phyloP scores from a whole-genome alignment of 768 basidiomycete genomes.

The Boletus sp. region DNA sequence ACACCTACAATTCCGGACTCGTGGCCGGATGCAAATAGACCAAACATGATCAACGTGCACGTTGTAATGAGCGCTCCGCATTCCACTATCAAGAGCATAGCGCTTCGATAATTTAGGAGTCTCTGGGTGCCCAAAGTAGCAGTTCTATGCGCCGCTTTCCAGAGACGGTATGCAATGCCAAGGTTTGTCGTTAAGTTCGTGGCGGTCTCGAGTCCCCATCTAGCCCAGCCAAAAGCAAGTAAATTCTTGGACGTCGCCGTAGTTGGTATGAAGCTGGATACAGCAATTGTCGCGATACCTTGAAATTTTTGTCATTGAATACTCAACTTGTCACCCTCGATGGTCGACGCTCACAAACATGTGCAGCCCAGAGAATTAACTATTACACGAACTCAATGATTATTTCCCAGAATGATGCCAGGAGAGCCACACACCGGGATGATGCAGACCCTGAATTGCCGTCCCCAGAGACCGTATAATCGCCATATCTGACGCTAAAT shows the following conservation, averaged over 20 bases:
- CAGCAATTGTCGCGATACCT: conserved; percentile 17
- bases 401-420: neutral
- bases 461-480: conserved; percentile 19
- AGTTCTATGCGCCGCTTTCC: conserved; percentile 3
- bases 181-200: conserved; percentile 17
- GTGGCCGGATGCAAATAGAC: conserved; percentile 12
- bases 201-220: conserved; percentile 18
- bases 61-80: conserved; percentile 22
- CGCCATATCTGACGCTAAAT: conserved; percentile 21
- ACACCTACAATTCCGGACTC: conserved; percentile 13
- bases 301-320: neutral
- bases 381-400: neutral
- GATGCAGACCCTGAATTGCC: conserved; percentile 6
- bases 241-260: conserved; percentile 5
- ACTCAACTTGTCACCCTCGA: neutral
- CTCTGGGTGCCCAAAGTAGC: conserved; percentile 3
- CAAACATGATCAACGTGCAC: conserved; percentile 19
- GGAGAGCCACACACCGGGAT: conserved; percentile 11
- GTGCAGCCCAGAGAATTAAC: conserved; percentile 16
- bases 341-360: conserved; percentile 16
- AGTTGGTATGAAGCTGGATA: conserved; percentile 15
- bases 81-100: conserved; percentile 18
- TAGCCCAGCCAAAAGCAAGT: conserved; percentile 10
- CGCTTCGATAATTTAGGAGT: conserved; percentile 9
- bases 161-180: conserved; percentile 20